Base-by-base conservation (phyloP, 352 stramenopile species). In the Phytopythium ostracodes region DNA sequence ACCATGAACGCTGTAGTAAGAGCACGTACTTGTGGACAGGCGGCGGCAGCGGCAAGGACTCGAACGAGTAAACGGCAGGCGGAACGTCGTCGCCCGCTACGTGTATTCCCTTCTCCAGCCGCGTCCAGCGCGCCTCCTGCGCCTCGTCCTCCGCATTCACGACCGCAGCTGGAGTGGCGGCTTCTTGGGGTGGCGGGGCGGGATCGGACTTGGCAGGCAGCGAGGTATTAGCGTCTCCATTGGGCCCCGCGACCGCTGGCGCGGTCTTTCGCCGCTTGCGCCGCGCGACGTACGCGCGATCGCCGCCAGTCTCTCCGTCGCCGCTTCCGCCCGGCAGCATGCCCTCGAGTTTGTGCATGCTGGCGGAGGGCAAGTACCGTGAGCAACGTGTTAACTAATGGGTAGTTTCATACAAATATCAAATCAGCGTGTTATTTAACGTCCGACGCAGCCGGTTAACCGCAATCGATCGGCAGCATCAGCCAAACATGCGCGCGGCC, bases 401-500 rank as follows among this genome's bases (percentile, higher is more conserved):
- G 9, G 5, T 7, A 3, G 0, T 4, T 10, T 6, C 31, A 58
- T 58, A 58, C 52, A 58, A 58, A 58, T 33, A 44, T 12, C 52
- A 58, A 58, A 22, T 47, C 2, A 7, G 12, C 15, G 3, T 31
- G 33, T 42, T 38, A 29, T 14, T 38, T 56, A 42, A 27, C 51
- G 15, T 9, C 29, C 22, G 20, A 20, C 25, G 35, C 29, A 10
- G n/a, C 31, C 14, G 31, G 10, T 27, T 51, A 51, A 51, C 44
- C 44, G 44, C 44, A 3, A 17, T 51, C 44, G 18, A 51, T 51
- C 22, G 20, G 20, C 51, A 20, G 15, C 29, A 22, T 75, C 46
- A 92, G 57, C 79, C 79, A 64, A 92, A 94, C 87, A 96, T 96
- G 60, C 87, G 84, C 33, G 87, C 88, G 1, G 88, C 85, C 35